Base-by-base conservation (phyloP, 768 basidiomycete species). In the Lyophyllum shimeji region DNA sequence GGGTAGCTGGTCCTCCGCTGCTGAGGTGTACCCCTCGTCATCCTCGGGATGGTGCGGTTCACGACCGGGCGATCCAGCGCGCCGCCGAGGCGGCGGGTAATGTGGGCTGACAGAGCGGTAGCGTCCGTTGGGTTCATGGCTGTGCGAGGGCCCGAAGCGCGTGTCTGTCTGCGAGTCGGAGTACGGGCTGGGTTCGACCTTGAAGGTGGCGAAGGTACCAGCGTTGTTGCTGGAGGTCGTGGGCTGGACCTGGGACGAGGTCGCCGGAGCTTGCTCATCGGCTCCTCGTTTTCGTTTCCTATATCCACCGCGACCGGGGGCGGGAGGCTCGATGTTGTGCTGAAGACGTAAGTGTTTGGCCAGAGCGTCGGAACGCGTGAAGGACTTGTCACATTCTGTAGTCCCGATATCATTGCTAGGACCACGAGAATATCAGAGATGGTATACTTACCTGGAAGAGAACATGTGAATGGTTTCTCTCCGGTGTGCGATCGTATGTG, bases 401-500 rank as follows among this genome's bases (percentile, higher is more conserved):
- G 6, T 46, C 15, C 50, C 24, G 18, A 33, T 23, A 24, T 34
- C 39, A 7, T 55, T 54, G 59, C 54, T 23, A 34, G 50, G 43
- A 25, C 34, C 44, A 51, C 27, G 21, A 13, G 20, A 21, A 34
- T n/a, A 18, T 42, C n/a, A 52, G 7, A 31, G 39, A 48, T 27
- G 21, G 42, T 20, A 42, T 42, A 69, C 86, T 62, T 56, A 90
- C 94, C 93, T 66, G 91, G 86, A 55, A 83, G 76, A 11, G 84
- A 72, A 67, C 95, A 98, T 21, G 82, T 85, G 66, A 94, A 97
- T 0, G 94, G 95, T 65, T 94, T 94, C 72, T 98, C 95, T 50
- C 95, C 95, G 0, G 95, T 96, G 68, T 98, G 95, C 11, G 89
- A 91, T 29, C 95, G 84, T 46, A 94, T 83, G 68, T 98, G 95